Percentiles rank a stretch among this genome's conserved stretches.
Evolutionary conservation across 2,329 filamentous ascomycete genomes (phyloP).

Genomic region (Exophiala aquamarina): DNA sequence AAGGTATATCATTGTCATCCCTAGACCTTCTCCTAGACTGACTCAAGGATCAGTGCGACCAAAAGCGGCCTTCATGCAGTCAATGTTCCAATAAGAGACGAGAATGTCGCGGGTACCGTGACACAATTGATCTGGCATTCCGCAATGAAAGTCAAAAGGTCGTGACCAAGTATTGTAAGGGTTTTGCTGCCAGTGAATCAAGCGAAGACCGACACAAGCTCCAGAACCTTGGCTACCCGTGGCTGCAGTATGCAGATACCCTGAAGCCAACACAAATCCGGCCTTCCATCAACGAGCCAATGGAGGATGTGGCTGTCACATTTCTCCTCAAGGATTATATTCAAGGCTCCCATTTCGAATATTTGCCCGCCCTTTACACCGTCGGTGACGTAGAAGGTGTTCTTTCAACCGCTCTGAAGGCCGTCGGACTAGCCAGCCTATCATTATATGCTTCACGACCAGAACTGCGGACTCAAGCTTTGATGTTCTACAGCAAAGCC

Average conservation of each 20-base stretch:
- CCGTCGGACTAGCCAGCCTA: slow-evolving; percentile 1
- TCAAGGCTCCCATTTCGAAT: slow-evolving; percentile 1
- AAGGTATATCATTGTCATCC: slow-evolving; percentile 21
- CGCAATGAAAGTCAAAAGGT: slow-evolving; percentile 59
- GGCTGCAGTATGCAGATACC: too few species aligned
- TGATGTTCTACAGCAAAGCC: background rate
- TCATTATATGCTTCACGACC: background rate
- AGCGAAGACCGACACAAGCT: background rate
- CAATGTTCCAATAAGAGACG: slow-evolving; percentile 62
- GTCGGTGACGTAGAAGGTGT: background rate
- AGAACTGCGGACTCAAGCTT: background rate
- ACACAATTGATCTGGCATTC: slow-evolving; percentile 65
- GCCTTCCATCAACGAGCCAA: background rate
- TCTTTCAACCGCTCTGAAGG: background rate
- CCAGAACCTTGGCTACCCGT: background rate
- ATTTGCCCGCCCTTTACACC: slow-evolving; percentile 1
- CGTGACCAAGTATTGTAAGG: background rate
- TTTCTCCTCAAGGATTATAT: slow-evolving; percentile 6
- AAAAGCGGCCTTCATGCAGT: slow-evolving; percentile 59
- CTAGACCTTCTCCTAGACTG: slow-evolving; percentile 13
- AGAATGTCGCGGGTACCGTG: slow-evolving; percentile 63
- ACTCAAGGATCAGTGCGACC: slow-evolving; percentile 55
- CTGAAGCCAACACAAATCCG: background rate
- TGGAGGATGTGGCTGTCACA: background rate
- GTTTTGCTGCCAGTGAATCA: background rate